Evolutionary conservation across 305 asterid genomes (phyloP).

Genomic region (Euphrasia arctica): DNA sequence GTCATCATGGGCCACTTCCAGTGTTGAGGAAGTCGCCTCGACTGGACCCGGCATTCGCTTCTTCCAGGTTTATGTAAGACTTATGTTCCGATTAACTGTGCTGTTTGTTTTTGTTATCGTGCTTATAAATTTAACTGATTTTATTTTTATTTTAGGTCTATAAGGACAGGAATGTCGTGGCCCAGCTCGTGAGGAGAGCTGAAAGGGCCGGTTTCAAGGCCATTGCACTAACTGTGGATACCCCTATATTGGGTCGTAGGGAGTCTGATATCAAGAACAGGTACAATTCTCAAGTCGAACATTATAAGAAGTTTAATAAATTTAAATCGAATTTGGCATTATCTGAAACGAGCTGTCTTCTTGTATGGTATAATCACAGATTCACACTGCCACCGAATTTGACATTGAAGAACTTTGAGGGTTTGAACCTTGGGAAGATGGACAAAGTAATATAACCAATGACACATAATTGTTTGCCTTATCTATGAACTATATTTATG

Average conservation of each 20-base stretch:
- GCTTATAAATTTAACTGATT: no score
- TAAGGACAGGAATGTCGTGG: constrained; percentile 89
- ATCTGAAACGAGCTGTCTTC: background rate
- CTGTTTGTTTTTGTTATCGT: constrained; percentile 2
- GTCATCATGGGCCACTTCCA: constrained; percentile 96
- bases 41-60: constrained; percentile 95
- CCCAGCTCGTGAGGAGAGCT: constrained; percentile 91
- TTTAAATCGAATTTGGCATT: no score
- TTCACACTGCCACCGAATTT: constrained; percentile 73
- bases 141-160: constrained; percentile 49
- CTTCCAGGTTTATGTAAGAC: constrained; percentile 92
- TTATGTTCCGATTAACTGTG: background rate
- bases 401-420: constrained; percentile 87
- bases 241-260: constrained; percentile 89
- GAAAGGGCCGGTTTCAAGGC: constrained; percentile 98
- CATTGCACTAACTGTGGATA: constrained; percentile 90
- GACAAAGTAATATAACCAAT: constrained; percentile 45
- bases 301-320: background rate
- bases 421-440: constrained; percentile 85
- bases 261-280: constrained; percentile 94
- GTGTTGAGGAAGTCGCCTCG: constrained; percentile 96
- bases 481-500: background rate
- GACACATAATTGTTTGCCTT: background rate
- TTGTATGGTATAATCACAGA: constrained; percentile 34
- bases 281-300: constrained; percentile 29